Evolutionary conservation across 1,284 basidiomycete species (phyloP).

Genomic region (Pseudozyma sp.): DNA sequence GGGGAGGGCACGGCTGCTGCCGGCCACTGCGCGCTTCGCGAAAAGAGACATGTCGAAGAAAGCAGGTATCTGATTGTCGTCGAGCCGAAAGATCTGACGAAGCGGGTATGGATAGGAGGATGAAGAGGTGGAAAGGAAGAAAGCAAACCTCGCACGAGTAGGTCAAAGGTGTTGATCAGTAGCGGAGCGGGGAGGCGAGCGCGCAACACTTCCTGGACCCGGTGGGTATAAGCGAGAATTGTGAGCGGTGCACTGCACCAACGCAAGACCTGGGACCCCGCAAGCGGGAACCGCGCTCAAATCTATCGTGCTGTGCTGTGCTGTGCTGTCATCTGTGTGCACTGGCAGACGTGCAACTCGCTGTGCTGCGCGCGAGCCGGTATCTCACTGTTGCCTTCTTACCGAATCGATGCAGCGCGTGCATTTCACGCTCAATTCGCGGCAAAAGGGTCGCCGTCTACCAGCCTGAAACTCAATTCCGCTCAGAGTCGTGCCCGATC

Average conservation of each 20-base stretch:
- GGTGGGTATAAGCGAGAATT: constrained; percentile 9
- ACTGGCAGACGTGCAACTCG: too few relatives aligned
- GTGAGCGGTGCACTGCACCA: neutral
- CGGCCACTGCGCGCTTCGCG: constrained; percentile 35
- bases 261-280: constrained; percentile 14
- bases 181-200: neutral
- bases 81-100: too few relatives aligned
- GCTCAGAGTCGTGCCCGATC: too few relatives aligned
- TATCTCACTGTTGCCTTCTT: constrained; percentile 15
- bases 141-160: neutral
- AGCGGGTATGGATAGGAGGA: too few relatives aligned
- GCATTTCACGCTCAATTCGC: constrained; percentile 41
- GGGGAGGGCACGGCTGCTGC: constrained; percentile 42
- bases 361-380: constrained; percentile 15
- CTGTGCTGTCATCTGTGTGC: neutral
- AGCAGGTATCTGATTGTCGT: neutral
- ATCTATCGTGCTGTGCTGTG: neutral
- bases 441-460: neutral
- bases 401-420: constrained; percentile 29
- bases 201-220: neutral
- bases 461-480: neutral
- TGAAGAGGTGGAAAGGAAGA: constrained; percentile 1
- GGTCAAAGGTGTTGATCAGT: neutral
- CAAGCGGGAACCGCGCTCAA: constrained; percentile 1
- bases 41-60: constrained; percentile 34